Percentiles rank a stretch among this genome's conserved stretches.
Evolutionary conservation across 805 yeast genomes (phyloP).

Genomic region (Sugiyamaella marilandica): DNA sequence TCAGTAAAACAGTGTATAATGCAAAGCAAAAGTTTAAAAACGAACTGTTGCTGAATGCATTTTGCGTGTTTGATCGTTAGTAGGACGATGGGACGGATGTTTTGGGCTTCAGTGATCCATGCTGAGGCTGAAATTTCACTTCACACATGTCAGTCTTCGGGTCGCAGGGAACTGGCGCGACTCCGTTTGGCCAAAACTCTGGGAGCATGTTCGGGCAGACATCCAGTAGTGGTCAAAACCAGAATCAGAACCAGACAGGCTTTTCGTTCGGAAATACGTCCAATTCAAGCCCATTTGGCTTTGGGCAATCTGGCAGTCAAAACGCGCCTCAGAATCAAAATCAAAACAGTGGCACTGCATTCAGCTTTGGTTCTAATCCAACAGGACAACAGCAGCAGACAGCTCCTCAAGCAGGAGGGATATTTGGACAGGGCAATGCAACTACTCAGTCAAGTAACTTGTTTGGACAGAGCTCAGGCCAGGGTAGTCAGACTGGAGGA

Average conservation of each 20-base stretch:
- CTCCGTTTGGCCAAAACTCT: not conserved
- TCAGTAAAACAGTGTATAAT: too few relatives aligned
- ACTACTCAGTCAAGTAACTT: not conserved
- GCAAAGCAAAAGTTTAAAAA: too few relatives aligned
- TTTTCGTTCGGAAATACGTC: not conserved
- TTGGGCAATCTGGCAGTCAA: constrained; percentile 1
- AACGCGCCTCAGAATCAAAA: not conserved
- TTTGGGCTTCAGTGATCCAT: too few relatives aligned
- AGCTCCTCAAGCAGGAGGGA: constrained; percentile 7
- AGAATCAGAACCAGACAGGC: constrained; percentile 2
- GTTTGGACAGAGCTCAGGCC: not conserved
- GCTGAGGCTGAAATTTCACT: not conserved
- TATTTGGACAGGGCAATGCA: constrained; percentile 19
- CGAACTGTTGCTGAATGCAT: too few relatives aligned
- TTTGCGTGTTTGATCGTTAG: too few relatives aligned
- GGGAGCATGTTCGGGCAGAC: constrained; percentile 1
- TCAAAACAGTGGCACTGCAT: not conserved
- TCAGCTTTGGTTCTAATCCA: constrained; percentile 1
- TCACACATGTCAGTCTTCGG: not conserved
- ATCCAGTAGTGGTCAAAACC: not conserved
- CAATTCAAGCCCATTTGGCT: not conserved
- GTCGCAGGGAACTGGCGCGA: too few relatives aligned
- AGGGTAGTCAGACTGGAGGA: not conserved
- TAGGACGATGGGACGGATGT: too few relatives aligned
- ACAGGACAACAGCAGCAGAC: not conserved